A percentile compares a stretch with the other conserved stretches of the same genome.
Conservation (phyloP, 192 early-diverging fungal genomes). For the Allomyces arbusculus region DNA sequence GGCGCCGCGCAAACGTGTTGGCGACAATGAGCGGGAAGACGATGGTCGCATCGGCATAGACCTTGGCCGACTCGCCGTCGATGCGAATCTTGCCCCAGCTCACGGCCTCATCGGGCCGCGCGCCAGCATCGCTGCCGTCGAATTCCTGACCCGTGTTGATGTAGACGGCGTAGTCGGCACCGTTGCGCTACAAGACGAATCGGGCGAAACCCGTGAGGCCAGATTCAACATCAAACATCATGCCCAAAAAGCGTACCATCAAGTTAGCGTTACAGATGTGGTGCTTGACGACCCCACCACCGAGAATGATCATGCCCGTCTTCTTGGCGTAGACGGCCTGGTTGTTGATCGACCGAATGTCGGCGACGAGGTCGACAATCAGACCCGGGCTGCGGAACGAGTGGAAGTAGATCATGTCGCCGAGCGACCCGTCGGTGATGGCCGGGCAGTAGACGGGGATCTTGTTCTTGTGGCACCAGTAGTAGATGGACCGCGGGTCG, state of each 20-base stretch:
- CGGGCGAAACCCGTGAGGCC: no score
- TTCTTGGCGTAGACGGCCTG: slow-evolving; percentile 89
- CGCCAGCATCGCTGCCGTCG: slow-evolving; percentile 95
- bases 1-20: slow-evolving; percentile 58
- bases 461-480: slow-evolving; percentile 93
- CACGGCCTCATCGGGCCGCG: slow-evolving; percentile 91
- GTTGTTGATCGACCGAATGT: slow-evolving; percentile 80
- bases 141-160: slow-evolving; percentile 97
- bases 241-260: slow-evolving; percentile 34
- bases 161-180: slow-evolving; percentile 87
- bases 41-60: slow-evolving; percentile 79
- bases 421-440: slow-evolving; percentile 88
- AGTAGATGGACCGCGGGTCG: slow-evolving; percentile 76
- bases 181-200: slow-evolving; percentile 46
- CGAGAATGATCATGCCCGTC: slow-evolving; percentile 89
- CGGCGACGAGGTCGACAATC: slow-evolving; percentile 75
- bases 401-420: slow-evolving; percentile 99
- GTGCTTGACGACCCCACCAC: slow-evolving; percentile 93
- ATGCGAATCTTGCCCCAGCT: slow-evolving; percentile 92
- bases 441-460: slow-evolving; percentile 97
- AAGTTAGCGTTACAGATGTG: slow-evolving; percentile 98
- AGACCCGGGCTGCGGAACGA: slow-evolving; percentile 86
- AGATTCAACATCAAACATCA: neutral
- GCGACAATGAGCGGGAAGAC: slow-evolving; percentile 89
- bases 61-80: slow-evolving; percentile 64